Base-by-base conservation (phyloP, 768 basidiomycete genomes). In the Lentinula boryana region DNA sequence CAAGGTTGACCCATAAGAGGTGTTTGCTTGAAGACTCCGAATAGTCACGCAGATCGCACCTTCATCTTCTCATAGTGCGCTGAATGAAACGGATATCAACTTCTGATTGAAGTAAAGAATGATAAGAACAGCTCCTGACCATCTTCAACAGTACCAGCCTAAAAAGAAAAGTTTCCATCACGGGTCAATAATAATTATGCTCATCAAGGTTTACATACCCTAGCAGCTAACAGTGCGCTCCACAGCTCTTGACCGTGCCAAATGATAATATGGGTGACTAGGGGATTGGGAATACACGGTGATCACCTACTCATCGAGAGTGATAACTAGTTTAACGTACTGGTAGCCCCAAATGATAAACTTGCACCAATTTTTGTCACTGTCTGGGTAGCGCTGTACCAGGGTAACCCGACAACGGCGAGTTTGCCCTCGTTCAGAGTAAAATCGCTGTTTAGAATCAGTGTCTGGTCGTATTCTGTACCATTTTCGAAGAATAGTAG, bases 191-290 rank as follows among this genome's bases (percentile, higher is more conserved):
- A 61, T 40, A 5, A 43, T 13, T 4, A 7, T 57, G 61, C 7
- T 23, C 35, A 41, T 31, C 35, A 46, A 35, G 13, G 23, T 6
- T 31, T 31, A 58, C 62, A 10, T 55, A 63, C 62, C 15, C 59
- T 38, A 16, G 41, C 41, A 3, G n/a, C 61, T 52, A 41, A 61
- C 60, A 69, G 63, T 13, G 66, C 50, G 4, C 46, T 56, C 67
- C 66, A 69, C n/a, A 69, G 62, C 48, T 79, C 75, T n/a, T 67
- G 67, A 71, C 75, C 76, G 64, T 78, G 64, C 78, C 76, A 79
- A 27, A 80, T 57, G 31, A 75, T 51, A 7, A 80, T 71, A 60
- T 79, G 78, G 18, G 74, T 74, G 50, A 78, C 61, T 62, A 10
- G 2, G 4, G 52, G 10, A n/a, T 5, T 35, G 13, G 5, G 15